A percentile compares a stretch with the other conserved stretches of the same genome.
These are phyloP conservation scores for Talaromyces sp. DNA, from an alignment of 2,329 filamentous ascomycete species.

Conservation along the genomic window DNA sequence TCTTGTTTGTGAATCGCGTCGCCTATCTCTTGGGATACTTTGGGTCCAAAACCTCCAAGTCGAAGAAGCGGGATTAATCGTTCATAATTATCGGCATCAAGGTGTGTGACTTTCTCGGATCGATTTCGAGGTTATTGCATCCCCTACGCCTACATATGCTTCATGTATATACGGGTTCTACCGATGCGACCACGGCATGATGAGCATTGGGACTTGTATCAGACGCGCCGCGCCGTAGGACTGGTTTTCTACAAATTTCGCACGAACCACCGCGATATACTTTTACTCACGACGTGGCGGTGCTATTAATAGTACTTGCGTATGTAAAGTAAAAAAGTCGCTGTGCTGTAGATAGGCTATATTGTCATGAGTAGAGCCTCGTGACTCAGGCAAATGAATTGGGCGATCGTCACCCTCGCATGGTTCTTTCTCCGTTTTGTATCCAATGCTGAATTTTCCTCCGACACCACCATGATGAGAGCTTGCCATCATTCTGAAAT, in stretches of 20 bases:
- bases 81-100: not conserved
- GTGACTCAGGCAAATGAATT: not conserved
- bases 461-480: not conserved
- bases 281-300: not conserved
- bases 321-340: not conserved
- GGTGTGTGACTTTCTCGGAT: not conserved
- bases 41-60: conserved; percentile 36
- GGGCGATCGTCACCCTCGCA: not conserved
- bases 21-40: conserved; percentile 60
- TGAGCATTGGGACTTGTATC: not conserved
- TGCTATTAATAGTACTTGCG: not conserved
- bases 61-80: conserved; percentile 10
- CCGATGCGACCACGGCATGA: not conserved
- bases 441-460: not conserved
- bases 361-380: not conserved
- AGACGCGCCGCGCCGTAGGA: not conserved
- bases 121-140: not conserved
- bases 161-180: not conserved
- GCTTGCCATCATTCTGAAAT: not conserved
- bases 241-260: not conserved
- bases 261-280: not conserved
- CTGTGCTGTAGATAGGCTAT: not conserved
- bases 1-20: conserved; percentile 56
- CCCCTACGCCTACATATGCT: not conserved
- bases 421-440: not conserved